Evolutionary conservation across 2,329 filamentous ascomycete genomes (phyloP).

Genomic region (Claviceps humidiphila): DNA sequence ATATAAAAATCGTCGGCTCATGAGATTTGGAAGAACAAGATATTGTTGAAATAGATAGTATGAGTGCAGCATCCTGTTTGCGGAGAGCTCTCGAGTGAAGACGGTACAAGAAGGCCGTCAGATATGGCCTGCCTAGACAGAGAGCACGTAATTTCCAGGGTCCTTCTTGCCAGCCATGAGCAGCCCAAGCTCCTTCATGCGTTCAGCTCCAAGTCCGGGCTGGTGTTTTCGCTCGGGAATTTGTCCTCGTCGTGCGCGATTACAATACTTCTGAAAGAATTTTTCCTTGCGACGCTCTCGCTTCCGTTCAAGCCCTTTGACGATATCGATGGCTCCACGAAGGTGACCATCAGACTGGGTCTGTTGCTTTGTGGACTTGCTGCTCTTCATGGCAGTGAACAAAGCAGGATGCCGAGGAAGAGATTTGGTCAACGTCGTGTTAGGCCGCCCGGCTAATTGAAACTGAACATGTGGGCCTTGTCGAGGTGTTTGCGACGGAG

Average conservation of each 20-base stretch:
- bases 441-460: conserved; percentile 41
- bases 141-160: conserved; percentile 64
- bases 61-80: background rate
- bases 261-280: conserved; percentile 77
- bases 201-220: conserved; percentile 78
- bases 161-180: conserved; percentile 72
- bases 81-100: background rate
- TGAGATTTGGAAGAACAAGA: background rate
- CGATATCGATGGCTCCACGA: conserved; percentile 92
- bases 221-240: conserved; percentile 51
- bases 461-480: conserved; percentile 24
- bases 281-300: conserved; percentile 88
- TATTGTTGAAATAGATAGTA: background rate
- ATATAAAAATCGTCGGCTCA: conserved; percentile 4
- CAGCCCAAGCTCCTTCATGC: conserved; percentile 73
- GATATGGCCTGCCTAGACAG: conserved; percentile 35
- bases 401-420: conserved; percentile 66
- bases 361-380: conserved; percentile 22
- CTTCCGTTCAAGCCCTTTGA: conserved; percentile 91
- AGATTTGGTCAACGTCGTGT: conserved; percentile 68
- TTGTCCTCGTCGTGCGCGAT: conserved; percentile 61
- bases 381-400: conserved; percentile 42
- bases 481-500: conserved; percentile 26
- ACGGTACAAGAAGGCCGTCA: background rate
- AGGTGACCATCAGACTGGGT: conserved; percentile 46